A percentile compares a stretch with the other conserved stretches of the same genome.
Conservation (phyloP, 495 filamentous ascomycete genomes). For the Lineolata rhizophorae region DNA sequence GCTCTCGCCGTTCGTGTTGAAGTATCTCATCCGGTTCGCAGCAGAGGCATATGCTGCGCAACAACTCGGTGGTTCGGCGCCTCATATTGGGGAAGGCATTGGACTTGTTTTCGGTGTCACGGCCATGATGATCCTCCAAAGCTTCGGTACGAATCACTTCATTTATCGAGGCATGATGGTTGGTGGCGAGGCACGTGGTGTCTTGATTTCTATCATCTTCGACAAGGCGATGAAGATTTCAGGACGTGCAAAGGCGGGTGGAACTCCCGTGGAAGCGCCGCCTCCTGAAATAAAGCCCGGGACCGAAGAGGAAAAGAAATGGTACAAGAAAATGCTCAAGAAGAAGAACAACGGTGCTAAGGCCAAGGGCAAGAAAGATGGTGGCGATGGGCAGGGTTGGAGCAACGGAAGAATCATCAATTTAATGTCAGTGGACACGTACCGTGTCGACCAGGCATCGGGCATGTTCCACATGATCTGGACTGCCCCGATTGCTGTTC, state of each 20-base stretch:
- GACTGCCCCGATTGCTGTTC: conserved; percentile 57
- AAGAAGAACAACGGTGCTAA: too few species aligned
- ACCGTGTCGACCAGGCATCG: conserved; percentile 65
- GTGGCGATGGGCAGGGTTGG: conserved; percentile 61
- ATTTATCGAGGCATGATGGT: conserved; percentile 22
- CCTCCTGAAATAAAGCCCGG: conserved; percentile 17
- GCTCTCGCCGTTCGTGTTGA: conserved; percentile 35
- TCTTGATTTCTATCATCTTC: conserved; percentile 23
- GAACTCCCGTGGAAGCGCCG: conserved; percentile 9
- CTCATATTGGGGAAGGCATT: conserved; percentile 16
- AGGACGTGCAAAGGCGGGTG: conserved; percentile 20
- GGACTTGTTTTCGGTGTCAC: conserved; percentile 21
- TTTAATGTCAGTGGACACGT: conserved; percentile 83
- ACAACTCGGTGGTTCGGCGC: conserved; percentile 7
- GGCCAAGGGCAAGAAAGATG: conserved; percentile 20
- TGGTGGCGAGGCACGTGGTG: conserved; percentile 19
- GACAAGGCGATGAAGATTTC: conserved; percentile 25
- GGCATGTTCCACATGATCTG: conserved; percentile 80
- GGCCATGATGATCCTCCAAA: conserved; percentile 18
- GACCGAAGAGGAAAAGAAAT: conserved; percentile 23
- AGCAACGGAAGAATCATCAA: conserved; percentile 76
- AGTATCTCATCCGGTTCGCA: conserved; percentile 20
- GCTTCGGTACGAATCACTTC: conserved; percentile 21
- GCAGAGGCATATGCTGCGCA: conserved; percentile 44
- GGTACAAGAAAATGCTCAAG: conserved; percentile 21